Conservation (phyloP, 1,284 basidiomycete species). For the Gomphus bonarii region DNA sequence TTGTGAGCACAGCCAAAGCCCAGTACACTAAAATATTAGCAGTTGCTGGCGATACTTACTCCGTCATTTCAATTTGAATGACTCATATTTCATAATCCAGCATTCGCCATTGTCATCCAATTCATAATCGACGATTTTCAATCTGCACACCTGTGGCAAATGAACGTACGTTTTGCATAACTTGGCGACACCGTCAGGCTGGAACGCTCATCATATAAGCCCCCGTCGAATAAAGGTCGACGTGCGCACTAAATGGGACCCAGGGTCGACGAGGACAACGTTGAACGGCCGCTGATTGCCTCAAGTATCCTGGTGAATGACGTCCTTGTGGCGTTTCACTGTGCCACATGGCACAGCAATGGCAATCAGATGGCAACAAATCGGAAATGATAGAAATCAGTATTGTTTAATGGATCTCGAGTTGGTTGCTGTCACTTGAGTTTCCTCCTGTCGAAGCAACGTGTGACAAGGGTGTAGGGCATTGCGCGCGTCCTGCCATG, state of each 20-base stretch:
- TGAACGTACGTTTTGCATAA: not conserved
- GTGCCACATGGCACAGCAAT: not conserved
- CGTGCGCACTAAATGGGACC: not conserved
- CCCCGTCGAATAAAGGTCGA: not conserved
- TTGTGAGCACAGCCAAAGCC: conserved; percentile 20
- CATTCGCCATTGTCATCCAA: not conserved
- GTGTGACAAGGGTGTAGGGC: conserved; percentile 2
- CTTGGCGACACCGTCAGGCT: not conserved
- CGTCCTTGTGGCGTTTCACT: not conserved
- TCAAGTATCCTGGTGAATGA: not conserved
- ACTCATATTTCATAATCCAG: not conserved
- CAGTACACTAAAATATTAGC: not conserved
- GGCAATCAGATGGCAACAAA: not conserved
- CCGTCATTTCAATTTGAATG: not conserved
- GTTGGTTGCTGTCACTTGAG: not conserved
- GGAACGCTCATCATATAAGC: not conserved
- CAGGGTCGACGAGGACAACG: not conserved
- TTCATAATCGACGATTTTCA: not conserved
- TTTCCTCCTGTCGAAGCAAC: not conserved
- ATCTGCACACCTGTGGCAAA: not conserved
- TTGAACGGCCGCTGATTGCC: not conserved
- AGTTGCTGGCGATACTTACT: not conserved
- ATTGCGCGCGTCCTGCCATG: not conserved
- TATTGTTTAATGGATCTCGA: not conserved
- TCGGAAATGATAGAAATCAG: not conserved